Evolutionary conservation across 106 monocot genomes (phyloP).

Genomic region (Allium sativum): DNA sequence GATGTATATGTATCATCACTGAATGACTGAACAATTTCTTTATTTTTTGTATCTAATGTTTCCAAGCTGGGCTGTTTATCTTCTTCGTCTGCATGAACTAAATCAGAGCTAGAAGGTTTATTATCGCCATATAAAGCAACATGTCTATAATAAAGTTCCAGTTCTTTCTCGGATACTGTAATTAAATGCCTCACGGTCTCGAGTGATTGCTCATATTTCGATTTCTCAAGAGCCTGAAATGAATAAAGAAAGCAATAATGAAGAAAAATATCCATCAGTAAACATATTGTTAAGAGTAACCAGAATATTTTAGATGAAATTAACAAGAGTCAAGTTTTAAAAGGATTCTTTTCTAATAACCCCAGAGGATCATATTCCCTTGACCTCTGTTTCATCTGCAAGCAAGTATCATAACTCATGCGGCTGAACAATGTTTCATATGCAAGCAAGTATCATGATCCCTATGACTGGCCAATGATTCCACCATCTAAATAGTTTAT

Average conservation of each 20-base stretch:
- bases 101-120: conserved; percentile 32
- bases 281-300: not conserved
- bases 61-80: not conserved
- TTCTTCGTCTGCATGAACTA: conserved; percentile 19
- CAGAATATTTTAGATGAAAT: too few species aligned
- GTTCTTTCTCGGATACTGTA: conserved; percentile 81
- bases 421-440: too few species aligned
- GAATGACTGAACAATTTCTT: conserved; percentile 5
- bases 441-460: too few species aligned
- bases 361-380: too few species aligned
- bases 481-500: too few species aligned
- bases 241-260: conserved; percentile 8
- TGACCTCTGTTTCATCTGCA: too few species aligned
- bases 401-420: too few species aligned
- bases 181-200: conserved; percentile 92
- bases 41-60: conserved; percentile 2
- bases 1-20: not conserved
- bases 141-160: conserved; percentile 86
- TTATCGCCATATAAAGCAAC: conserved; percentile 82
- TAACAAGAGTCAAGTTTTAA: too few species aligned
- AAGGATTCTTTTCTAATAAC: too few species aligned
- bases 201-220: conserved; percentile 96
- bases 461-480: too few species aligned
- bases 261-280: not conserved
- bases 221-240: conserved; percentile 94